Evolutionary conservation across 768 basidiomycete genomes (phyloP), one percentile per base, ranked within the genome.

Genomic region (Lentinula guzmanii): DNA sequence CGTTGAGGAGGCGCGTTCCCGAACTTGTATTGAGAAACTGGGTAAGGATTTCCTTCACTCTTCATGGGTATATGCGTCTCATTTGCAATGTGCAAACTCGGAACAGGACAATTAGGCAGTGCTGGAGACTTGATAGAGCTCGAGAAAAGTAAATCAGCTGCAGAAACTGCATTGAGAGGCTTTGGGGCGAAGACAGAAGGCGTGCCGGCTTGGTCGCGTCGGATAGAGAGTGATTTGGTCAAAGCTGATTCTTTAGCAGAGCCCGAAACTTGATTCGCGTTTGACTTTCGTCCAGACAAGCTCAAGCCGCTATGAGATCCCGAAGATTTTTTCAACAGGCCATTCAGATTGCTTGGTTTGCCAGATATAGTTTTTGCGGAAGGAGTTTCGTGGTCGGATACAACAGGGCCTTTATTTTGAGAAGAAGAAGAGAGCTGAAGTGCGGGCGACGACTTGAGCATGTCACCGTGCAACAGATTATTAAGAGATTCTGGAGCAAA

Each of bases 1-100:
- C 59, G 59, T 42, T 60, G 59, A 52, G 59, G 59, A 41, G 50
- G 50, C n/a, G 59, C 48, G 1, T 51, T 42, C 3, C 51, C 59
- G 24, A 53, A 43, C 10, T 60, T 60, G 51, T 50, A 60, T 34
- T 51, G 51, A 33, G 34, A 33, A 50, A 6, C 18, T 11, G 58
- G 48, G n/a, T 59, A 43, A 59, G 58, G 33, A 48, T 51, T 50
- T 50, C 39, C 55, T 42, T 51, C 51, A n/a, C 52, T 50, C 3
- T 7, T 15, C 16, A 28, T 60, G 18, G 59, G 37, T 52, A 52
- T 52, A 60, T 60, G 59, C 51, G 59, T 48, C 16, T 59, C 58
- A 24, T 31, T 16, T 34, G n/a, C 16, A 21, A 48, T 28, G 3
- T 16, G 45, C 33, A 50, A 59, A 18, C 9, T 51, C 31, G 43